These are phyloP conservation scores for Narthecium ossifragum DNA, from an alignment of 106 monocot species.

Conservation along the genomic window DNA sequence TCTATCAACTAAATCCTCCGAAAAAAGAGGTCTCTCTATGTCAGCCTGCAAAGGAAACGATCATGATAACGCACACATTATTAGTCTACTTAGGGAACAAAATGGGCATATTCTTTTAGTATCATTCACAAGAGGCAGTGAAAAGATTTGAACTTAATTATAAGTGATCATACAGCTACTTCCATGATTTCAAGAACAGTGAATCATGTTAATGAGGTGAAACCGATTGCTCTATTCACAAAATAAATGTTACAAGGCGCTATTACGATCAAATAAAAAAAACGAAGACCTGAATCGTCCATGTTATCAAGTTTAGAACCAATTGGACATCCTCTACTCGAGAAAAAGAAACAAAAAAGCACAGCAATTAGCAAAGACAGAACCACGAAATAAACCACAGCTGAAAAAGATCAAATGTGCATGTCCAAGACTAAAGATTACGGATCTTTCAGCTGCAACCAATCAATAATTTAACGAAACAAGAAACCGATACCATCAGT, in stretches of 20 bases:
- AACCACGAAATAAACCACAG: not conserved
- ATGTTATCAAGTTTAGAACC: not conserved
- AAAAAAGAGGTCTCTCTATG: constrained; percentile 73
- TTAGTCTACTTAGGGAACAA: not conserved
- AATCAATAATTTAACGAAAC: not conserved
- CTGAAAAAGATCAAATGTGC: not conserved
- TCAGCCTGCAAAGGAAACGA: constrained; percentile 43
- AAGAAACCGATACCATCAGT: not conserved
- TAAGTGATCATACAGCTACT: not conserved
- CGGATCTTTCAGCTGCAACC: not conserved
- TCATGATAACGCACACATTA: not conserved
- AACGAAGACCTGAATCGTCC: not conserved
- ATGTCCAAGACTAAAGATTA: not conserved
- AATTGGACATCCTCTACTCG: not conserved
- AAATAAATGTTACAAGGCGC: not conserved
- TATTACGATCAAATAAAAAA: not conserved
- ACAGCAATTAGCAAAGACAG: not conserved
- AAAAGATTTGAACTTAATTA: not conserved
- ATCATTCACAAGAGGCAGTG: not conserved
- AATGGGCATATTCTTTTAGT: not conserved
- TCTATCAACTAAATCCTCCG: constrained; percentile 36
- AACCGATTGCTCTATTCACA: not conserved
- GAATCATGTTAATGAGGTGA: too few species aligned
- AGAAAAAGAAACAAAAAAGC: not conserved
- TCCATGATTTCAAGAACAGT: not conserved